These are phyloP conservation scores for Penicillium herquei DNA, from an alignment of 495 filamentous ascomycete genomes.

Conservation along the genomic window DNA sequence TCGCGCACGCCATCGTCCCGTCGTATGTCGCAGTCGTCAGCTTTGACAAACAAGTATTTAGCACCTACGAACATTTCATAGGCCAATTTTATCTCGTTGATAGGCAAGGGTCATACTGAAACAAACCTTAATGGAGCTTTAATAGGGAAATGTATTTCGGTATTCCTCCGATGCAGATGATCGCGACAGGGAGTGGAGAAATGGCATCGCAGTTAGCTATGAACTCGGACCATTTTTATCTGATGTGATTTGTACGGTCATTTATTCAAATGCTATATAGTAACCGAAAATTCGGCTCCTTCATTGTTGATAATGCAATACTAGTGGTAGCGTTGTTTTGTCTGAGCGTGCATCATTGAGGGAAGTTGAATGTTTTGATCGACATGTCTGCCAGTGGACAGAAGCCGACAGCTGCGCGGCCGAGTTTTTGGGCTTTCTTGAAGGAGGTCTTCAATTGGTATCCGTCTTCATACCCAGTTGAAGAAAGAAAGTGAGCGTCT, in stretches of 20 bases:
- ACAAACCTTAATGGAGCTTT: not conserved
- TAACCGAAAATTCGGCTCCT: not conserved
- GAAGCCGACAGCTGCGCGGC: conserved; percentile 14
- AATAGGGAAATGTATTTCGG: not conserved
- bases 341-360: not conserved
- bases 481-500: conserved; percentile 38
- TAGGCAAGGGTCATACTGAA: no score
- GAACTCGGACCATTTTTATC: not conserved
- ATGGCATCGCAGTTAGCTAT: conserved; percentile 10
- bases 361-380: not conserved
- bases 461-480: conserved; percentile 38
- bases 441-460: conserved; percentile 53
- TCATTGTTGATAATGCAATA: not conserved
- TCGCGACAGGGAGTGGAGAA: conserved; percentile 21
- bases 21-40: conserved; percentile 2
- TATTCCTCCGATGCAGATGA: conserved; percentile 4
- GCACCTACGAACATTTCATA: not conserved
- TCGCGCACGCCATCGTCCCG: conserved; percentile 27
- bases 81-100: not conserved
- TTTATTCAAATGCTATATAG: not conserved
- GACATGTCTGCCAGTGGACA: conserved; percentile 21
- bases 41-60: conserved; percentile 3
- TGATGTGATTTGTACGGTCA: not conserved
- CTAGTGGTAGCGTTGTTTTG: not conserved
- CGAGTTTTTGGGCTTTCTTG: conserved; percentile 27